phyloP scores from a whole-genome alignment of 2,329 filamentous ascomycete genomes.

The Penicillium sp. region DNA sequence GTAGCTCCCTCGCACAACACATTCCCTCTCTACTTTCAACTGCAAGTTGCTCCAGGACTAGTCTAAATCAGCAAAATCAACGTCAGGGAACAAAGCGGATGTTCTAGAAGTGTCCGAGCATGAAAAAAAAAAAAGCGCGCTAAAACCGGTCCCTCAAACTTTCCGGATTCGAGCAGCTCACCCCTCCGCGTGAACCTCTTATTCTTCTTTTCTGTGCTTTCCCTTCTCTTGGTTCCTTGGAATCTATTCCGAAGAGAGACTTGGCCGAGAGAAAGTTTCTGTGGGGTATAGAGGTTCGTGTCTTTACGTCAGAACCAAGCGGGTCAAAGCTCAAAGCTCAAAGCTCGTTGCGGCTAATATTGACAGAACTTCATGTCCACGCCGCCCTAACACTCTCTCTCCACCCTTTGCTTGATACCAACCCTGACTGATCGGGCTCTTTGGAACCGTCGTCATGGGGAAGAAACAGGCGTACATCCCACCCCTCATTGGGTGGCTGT shows the following conservation, averaged over 20 bases:
- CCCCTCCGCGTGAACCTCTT: slow-evolving; percentile 2
- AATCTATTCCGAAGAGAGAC: background rate
- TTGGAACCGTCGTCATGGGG: slow-evolving; percentile 26
- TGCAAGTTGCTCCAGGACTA: background rate
- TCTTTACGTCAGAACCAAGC: slow-evolving; percentile 9
- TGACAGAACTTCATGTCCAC: slow-evolving; percentile 16
- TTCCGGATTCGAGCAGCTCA: slow-evolving; percentile 15
- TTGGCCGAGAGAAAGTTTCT: background rate
- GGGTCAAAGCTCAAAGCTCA: slow-evolving; percentile 21
- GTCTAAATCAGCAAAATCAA: background rate
- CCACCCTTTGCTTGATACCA: slow-evolving; percentile 1
- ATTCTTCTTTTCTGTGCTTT: background rate
- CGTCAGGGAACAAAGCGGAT: background rate
- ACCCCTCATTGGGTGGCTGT: slow-evolving; percentile 50
- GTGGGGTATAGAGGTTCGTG: slow-evolving; percentile 2
- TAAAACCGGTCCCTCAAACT: slow-evolving; percentile 5
- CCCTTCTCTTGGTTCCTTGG: background rate
- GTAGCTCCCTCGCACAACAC: background rate
- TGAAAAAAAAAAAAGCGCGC: background rate
- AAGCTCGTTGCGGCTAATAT: slow-evolving; percentile 7
- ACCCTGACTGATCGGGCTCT: background rate
- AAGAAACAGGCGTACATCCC: slow-evolving; percentile 39
- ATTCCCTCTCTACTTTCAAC: background rate
- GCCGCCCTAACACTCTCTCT: background rate
- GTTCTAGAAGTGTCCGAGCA: background rate